phyloP scores from a whole-genome alignment of 441 rosid genomes.

The Erodium texanum region DNA sequence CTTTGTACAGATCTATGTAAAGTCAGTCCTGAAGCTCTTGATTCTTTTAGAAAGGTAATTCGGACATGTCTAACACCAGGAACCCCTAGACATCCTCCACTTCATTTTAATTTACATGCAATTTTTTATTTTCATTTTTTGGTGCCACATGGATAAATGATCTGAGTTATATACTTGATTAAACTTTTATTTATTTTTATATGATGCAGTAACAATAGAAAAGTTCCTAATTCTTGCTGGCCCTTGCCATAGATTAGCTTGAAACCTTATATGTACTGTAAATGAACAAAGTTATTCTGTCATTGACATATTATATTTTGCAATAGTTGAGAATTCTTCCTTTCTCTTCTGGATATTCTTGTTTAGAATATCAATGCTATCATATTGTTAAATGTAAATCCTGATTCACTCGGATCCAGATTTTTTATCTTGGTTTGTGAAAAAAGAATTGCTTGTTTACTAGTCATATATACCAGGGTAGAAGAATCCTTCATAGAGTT shows the following conservation, averaged over 20 bases:
- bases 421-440: slow-evolving; percentile 10
- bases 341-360: background rate
- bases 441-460: slow-evolving; percentile 11
- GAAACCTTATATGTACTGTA: no score
- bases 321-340: background rate
- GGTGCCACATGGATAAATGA: background rate
- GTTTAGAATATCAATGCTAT: background rate
- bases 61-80: slow-evolving; percentile 14
- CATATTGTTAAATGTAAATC: background rate
- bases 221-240: background rate
- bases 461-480: background rate
- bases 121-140: slow-evolving; percentile 1
- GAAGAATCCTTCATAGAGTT: background rate
- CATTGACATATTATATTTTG: no score
- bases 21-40: slow-evolving; percentile 79
- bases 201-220: background rate
- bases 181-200: background rate
- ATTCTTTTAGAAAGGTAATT: slow-evolving; percentile 78
- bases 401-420: background rate
- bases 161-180: background rate
- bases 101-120: no score
- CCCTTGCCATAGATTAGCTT: background rate
- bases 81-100: no score
- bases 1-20: slow-evolving; percentile 87
- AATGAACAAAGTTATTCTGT: no score